Conservation (phyloP, 345 rosid species). For the Chamaenerion angustifolium region DNA sequence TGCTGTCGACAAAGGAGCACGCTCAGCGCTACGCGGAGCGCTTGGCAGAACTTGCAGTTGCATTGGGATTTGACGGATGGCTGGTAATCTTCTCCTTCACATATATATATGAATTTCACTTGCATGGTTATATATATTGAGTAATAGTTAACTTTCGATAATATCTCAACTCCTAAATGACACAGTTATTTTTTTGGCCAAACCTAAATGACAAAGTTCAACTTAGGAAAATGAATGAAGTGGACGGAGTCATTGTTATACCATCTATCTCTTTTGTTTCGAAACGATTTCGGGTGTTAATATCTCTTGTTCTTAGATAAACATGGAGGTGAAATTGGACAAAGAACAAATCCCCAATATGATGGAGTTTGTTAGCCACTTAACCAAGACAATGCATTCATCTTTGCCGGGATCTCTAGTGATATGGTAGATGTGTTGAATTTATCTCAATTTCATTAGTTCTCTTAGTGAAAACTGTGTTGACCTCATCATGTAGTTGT, state of each 20-base stretch:
- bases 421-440: slow-evolving; percentile 42
- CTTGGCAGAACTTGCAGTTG: slow-evolving; percentile 55
- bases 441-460: background rate
- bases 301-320: slow-evolving; percentile 23
- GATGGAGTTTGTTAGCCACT: slow-evolving; percentile 57
- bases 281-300: background rate
- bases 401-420: slow-evolving; percentile 55
- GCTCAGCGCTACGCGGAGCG: slow-evolving; percentile 52
- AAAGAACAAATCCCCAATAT: slow-evolving; percentile 37
- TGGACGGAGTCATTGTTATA: background rate
- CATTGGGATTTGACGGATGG: slow-evolving; percentile 82
- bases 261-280: background rate
- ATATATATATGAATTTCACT: background rate
- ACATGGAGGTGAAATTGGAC: slow-evolving; percentile 50
- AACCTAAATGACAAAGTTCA: too few relatives aligned
- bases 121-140: too few relatives aligned
- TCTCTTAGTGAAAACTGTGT: background rate
- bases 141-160: too few relatives aligned
- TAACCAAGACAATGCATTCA: slow-evolving; percentile 57
- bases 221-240: too few relatives aligned
- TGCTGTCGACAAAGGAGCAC: slow-evolving; percentile 58
- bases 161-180: too few relatives aligned
- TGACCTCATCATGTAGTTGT: background rate
- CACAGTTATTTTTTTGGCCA: too few relatives aligned
- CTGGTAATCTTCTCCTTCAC: slow-evolving; percentile 36